These are phyloP conservation scores for Cryptococcus depauperatus DNA, from an alignment of 1,284 basidiomycete genomes.

Conservation along the genomic window DNA sequence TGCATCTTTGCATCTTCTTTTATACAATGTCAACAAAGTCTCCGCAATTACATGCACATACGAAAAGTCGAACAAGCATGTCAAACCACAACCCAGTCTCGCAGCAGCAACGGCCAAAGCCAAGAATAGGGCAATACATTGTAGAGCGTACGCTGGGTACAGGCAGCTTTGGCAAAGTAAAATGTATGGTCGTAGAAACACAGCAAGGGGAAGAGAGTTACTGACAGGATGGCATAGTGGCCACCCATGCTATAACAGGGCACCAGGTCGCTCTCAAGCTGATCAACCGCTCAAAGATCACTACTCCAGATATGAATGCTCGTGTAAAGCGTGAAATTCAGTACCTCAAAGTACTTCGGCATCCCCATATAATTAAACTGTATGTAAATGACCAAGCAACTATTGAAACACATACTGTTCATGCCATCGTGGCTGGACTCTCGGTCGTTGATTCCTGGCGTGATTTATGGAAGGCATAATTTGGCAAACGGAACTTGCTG, in stretches of 20 bases:
- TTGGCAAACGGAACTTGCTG: background rate
- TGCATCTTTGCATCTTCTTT: too few species aligned
- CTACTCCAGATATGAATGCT: conserved; percentile 80
- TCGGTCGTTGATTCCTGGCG: background rate
- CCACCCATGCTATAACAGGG: conserved; percentile 85
- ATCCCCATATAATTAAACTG: conserved; percentile 95
- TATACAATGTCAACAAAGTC: too few species aligned
- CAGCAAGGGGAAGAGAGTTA: background rate
- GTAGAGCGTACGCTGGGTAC: conserved; percentile 50
- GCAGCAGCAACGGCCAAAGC: conserved; percentile 28
- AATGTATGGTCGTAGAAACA: conserved; percentile 57
- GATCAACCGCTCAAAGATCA: conserved; percentile 89
- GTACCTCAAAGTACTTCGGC: conserved; percentile 81
- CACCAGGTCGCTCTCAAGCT: conserved; percentile 97
- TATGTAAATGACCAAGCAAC: too few species aligned
- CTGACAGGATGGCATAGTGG: conserved; percentile 54
- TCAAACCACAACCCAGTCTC: too few species aligned
- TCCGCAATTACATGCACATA: too few species aligned
- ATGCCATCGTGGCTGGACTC: background rate
- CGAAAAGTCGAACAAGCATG: too few species aligned
- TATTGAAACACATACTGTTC: background rate
- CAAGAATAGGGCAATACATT: conserved; percentile 46
- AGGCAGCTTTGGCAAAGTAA: conserved; percentile 96
- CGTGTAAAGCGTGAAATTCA: conserved; percentile 92
- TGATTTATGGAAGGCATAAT: background rate